These are phyloP conservation scores for Dendrobium chrysotoxum DNA, from an alignment of 106 monocot species.

Conservation along the genomic window DNA sequence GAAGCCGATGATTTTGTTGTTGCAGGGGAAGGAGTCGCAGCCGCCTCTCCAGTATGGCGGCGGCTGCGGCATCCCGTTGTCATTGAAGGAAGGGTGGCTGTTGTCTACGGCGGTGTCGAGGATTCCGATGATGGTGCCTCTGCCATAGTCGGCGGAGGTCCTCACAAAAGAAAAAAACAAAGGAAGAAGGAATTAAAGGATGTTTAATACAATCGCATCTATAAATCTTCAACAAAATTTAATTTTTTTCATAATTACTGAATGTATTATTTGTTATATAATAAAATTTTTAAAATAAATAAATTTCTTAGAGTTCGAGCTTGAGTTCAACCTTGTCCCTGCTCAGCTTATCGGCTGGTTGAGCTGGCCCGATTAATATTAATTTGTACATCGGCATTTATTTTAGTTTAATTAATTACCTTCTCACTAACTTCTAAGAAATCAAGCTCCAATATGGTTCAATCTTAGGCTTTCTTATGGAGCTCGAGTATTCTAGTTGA, in stretches of 20 bases:
- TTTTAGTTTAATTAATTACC: too few relatives aligned
- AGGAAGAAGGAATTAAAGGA: not conserved
- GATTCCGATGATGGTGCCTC: conserved; percentile 51
- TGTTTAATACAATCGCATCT: not conserved
- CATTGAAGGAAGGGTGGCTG: conserved; percentile 39
- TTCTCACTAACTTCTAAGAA: too few relatives aligned
- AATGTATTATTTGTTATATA: too few relatives aligned
- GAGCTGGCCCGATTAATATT: too few relatives aligned
- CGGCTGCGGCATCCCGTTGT: conserved; percentile 28
- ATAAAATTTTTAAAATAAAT: too few relatives aligned
- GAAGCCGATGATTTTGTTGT: conserved; percentile 37
- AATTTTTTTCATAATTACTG: not conserved
- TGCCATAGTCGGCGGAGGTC: conserved; percentile 19
- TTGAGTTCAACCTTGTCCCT: too few relatives aligned
- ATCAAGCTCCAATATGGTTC: too few relatives aligned
- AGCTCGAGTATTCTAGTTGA: too few relatives aligned
- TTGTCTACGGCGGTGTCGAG: conserved; percentile 27
- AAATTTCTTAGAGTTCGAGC: too few relatives aligned
- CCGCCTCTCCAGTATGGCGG: conserved; percentile 33
- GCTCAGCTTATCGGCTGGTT: too few relatives aligned
- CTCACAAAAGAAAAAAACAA: not conserved
- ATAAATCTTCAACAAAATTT: not conserved
- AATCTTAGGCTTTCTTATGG: too few relatives aligned
- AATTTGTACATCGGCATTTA: too few relatives aligned
- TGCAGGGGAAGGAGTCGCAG: conserved; percentile 21